Base-by-base conservation (phyloP, 441 rosid species). In the Euphorbia celastroides region DNA sequence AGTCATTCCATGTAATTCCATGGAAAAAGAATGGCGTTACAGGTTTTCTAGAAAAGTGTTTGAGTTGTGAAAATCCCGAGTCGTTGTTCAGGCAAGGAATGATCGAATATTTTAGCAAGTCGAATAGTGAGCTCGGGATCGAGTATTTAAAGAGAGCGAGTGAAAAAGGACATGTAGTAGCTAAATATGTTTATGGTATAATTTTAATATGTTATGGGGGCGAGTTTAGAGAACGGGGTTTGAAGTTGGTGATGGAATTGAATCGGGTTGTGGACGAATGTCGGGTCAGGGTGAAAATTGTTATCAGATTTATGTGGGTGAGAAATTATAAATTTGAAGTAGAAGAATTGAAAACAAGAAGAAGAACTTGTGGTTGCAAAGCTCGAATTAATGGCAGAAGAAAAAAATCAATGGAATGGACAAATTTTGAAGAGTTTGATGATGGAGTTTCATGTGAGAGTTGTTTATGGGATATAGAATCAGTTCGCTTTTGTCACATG, bases 71-170 rank as follows among this genome's bases (percentile, higher is more conserved):
- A 1, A 78, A 78, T 12, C 58, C 75, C 0, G 76, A 68, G 20
- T 57, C 57, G 0, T 14, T 74, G 9, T 71, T 55, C n/a, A 51
- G 66, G 19, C 51, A 62, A 26, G 78, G 78, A 11, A 46, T 74
- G 66, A 0, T 46, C 0, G 67, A 74, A 0, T 71, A 60, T 17
- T 78, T 78, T 23, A 41, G 66, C 14, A 14, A 1, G 0, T 1
- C 7, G 5, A 27, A 27, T 2, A 0, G 1, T 2, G 41, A 56
- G 0, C 56, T 46, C 0, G 69, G 78, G 3, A 22, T 71, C 2
- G 17, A 17, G 17, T 14, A 2, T 8, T 41, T 78, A 17, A 57
- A 38, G 2, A 41, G 5, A 64, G 76, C 72, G 2, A 65, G 65
- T 0, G 27, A 26, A 0, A 57, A 57, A 22, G 69, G 54, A 1